These are phyloP conservation scores for Metarhizium album DNA, from an alignment of 2,329 filamentous ascomycete genomes.

Conservation along the genomic window DNA sequence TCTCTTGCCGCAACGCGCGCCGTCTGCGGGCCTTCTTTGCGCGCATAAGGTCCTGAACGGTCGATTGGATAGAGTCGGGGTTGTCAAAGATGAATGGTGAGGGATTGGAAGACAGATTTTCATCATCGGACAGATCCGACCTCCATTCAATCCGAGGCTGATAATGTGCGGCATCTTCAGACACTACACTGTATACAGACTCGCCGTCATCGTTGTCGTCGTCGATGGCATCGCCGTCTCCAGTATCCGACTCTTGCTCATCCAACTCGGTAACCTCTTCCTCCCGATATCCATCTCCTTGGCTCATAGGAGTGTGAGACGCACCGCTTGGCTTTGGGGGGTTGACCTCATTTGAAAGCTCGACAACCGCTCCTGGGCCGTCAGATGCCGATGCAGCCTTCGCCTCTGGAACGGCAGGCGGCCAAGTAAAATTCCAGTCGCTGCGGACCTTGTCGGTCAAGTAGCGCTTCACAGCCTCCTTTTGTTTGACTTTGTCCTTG, in stretches of 20 bases:
- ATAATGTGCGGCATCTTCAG: slow-evolving; percentile 41
- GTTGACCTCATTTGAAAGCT: not conserved
- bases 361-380: not conserved
- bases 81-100: slow-evolving; percentile 42
- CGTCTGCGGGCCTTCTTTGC: slow-evolving; percentile 46
- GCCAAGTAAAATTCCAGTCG: slow-evolving; percentile 53
- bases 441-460: slow-evolving; percentile 42
- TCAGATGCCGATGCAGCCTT: not conserved
- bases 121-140: slow-evolving; percentile 45
- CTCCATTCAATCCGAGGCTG: slow-evolving; percentile 43
- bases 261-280: slow-evolving; percentile 33
- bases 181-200: slow-evolving; percentile 47
- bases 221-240: slow-evolving; percentile 22
- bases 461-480: slow-evolving; percentile 49
- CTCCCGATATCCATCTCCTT: slow-evolving; percentile 24
- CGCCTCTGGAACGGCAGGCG: slow-evolving; percentile 17
- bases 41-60: slow-evolving; percentile 29
- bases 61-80: slow-evolving; percentile 34
- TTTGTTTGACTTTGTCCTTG: slow-evolving; percentile 51
- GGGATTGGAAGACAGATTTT: slow-evolving; percentile 27
- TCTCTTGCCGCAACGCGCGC: slow-evolving; percentile 50
- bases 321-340: not conserved
- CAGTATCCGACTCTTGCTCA: slow-evolving; percentile 8
- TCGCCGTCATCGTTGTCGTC: slow-evolving; percentile 34
- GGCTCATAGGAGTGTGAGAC: slow-evolving; percentile 21